Conservation (phyloP, 2,329 filamentous ascomycete species). For the Monosporascus sp. region DNA sequence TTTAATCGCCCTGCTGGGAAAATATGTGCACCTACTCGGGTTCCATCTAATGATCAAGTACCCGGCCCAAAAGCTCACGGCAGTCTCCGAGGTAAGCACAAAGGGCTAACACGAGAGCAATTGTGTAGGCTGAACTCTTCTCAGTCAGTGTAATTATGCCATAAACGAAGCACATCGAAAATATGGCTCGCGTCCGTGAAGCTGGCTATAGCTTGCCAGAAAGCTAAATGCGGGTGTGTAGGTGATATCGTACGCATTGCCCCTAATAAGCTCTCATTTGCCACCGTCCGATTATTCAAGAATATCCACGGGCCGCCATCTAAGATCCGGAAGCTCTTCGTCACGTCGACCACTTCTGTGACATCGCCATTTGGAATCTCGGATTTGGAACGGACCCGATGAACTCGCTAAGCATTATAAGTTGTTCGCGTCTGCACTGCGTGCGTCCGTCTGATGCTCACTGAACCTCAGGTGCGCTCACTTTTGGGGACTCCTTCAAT, state of each 20-base stretch:
- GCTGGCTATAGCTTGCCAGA: neutral
- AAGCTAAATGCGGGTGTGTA: neutral
- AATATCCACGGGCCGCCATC: slow-evolving; percentile 12
- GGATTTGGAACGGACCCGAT: slow-evolving; percentile 13
- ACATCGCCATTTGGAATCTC: slow-evolving; percentile 9
- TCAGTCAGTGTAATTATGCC: slow-evolving; percentile 10
- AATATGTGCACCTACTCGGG: slow-evolving; percentile 6
- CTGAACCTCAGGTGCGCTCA: slow-evolving; percentile 8
- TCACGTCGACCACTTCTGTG: slow-evolving; percentile 12
- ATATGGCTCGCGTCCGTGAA: slow-evolving; percentile 2
- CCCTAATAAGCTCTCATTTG: slow-evolving; percentile 16
- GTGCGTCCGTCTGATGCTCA: slow-evolving; percentile 3
- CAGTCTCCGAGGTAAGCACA: slow-evolving; percentile 11
- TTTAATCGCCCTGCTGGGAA: slow-evolving; percentile 2
- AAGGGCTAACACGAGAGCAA: neutral
- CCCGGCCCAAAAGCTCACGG: slow-evolving; percentile 13
- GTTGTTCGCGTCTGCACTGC: slow-evolving; percentile 15
- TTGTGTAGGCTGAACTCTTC: neutral
- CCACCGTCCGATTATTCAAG: slow-evolving; percentile 5
- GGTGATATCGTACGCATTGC: slow-evolving; percentile 13
- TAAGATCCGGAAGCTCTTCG: slow-evolving; percentile 13
- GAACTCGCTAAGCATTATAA: slow-evolving; percentile 15
- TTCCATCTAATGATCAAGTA: slow-evolving; percentile 17
- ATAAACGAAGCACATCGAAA: slow-evolving; percentile 7
- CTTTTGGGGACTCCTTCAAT: slow-evolving; percentile 15